Conservation (phyloP, 2,329 filamentous ascomycete species). For the Madurella mycetomatis region DNA sequence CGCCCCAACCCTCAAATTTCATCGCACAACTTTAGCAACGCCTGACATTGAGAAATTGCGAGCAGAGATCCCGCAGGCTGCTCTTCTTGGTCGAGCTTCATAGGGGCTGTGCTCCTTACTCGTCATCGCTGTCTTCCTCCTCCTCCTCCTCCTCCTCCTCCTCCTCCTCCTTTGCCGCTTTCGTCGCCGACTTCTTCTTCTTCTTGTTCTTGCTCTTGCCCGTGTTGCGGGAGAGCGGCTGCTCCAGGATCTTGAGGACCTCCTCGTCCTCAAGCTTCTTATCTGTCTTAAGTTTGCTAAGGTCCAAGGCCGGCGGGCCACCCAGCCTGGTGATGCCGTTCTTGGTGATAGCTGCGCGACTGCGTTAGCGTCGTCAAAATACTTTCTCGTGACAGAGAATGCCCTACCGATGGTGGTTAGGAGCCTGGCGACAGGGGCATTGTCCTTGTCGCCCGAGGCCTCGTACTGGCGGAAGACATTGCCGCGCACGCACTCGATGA, state of each 20-base stretch:
- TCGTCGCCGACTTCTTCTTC: conserved; percentile 58
- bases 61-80: background rate
- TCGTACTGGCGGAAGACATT: conserved; percentile 95
- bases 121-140: conserved; percentile 35
- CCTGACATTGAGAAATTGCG: background rate
- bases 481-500: conserved; percentile 91
- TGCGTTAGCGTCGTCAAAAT: conserved; percentile 23
- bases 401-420: conserved; percentile 86
- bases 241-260: conserved; percentile 88
- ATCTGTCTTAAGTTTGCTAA: conserved; percentile 83
- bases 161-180: conserved; percentile 32
- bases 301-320: conserved; percentile 68
- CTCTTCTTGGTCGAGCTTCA: background rate
- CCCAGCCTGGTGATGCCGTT: conserved; percentile 88
- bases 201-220: conserved; percentile 92
- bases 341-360: conserved; percentile 79
- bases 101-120: conserved; percentile 23
- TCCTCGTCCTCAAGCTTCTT: conserved; percentile 98
- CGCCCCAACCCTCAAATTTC: background rate
- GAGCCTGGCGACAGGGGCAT: conserved; percentile 74
- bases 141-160: conserved; percentile 31
- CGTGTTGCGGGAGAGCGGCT: conserved; percentile 79
- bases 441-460: conserved; percentile 90
- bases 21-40: background rate
- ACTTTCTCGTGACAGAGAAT: background rate